phyloP scores from a whole-genome alignment of 352 stramenopile species.

The Phytophthora europaea region DNA sequence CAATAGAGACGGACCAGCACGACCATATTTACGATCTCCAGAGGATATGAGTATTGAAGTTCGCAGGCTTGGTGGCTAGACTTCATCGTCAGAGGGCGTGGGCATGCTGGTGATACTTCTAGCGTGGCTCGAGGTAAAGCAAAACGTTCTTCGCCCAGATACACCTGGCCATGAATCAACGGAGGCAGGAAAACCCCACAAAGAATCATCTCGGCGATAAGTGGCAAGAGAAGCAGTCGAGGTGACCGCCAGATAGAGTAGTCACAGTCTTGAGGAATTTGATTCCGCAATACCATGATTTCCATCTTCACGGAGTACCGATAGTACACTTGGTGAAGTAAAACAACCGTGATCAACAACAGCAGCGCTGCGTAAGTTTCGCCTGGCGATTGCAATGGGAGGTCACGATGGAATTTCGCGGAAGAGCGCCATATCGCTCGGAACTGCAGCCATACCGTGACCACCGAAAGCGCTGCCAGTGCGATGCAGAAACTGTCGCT shows the following conservation, averaged over 20 bases:
- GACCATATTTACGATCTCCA: constrained; percentile 73
- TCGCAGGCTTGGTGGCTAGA: constrained; percentile 37
- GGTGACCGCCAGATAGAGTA: constrained; percentile 30
- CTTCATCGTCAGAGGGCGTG: constrained; percentile 38
- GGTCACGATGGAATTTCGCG: constrained; percentile 21
- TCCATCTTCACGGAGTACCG: constrained; percentile 66
- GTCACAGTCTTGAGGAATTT: constrained; percentile 40
- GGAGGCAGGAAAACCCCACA: constrained; percentile 58
- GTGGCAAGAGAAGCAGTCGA: constrained; percentile 48
- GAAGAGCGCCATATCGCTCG: constrained; percentile 66
- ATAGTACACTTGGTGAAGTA: constrained; percentile 54
- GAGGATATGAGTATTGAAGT: constrained; percentile 60
- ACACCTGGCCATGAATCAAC: constrained; percentile 55
- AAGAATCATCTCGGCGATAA: constrained; percentile 53
- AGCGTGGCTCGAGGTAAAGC: constrained; percentile 26
- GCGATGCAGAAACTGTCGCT: constrained; percentile 50
- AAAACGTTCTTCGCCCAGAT: constrained; percentile 62
- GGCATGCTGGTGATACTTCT: constrained; percentile 29
- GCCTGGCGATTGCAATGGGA: constrained; percentile 49
- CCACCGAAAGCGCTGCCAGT: constrained; percentile 48
- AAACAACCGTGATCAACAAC: constrained; percentile 47
- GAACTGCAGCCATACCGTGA: constrained; percentile 61
- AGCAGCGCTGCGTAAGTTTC: constrained; percentile 63
- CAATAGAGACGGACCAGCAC: constrained; percentile 72
- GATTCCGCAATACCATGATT: constrained; percentile 61